Evolutionary conservation across 1,139 yeast genomes (phyloP).

Genomic region (Blastobotrys arbuscula): DNA sequence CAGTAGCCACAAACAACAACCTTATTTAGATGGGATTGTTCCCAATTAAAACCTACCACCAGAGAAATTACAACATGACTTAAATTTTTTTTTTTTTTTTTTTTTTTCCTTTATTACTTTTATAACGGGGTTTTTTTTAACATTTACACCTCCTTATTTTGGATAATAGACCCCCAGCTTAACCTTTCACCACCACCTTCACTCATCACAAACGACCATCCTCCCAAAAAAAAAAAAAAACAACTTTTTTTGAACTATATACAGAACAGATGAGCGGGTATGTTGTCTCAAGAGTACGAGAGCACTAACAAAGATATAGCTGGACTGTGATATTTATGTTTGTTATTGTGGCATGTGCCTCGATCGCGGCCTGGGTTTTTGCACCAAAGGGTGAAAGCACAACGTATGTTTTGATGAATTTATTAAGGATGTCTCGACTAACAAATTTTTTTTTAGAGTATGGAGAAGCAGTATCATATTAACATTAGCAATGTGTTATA

Average conservation of each 20-base stretch:
- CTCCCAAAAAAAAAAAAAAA: background rate
- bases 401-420: slow-evolving; percentile 31
- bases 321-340: slow-evolving; percentile 70
- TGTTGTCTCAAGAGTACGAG: background rate
- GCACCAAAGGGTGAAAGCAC: slow-evolving; percentile 53
- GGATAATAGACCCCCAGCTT: too few relatives aligned
- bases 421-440: slow-evolving; percentile 2
- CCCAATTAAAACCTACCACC: too few relatives aligned
- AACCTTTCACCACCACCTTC: too few relatives aligned
- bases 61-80: too few relatives aligned
- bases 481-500: slow-evolving; percentile 78
- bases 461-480: slow-evolving; percentile 88
- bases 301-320: slow-evolving; percentile 34
- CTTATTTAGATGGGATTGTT: too few relatives aligned
- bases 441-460: slow-evolving; percentile 42
- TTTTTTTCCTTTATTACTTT: background rate
- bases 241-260: too few relatives aligned
- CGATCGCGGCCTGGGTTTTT: slow-evolving; percentile 58
- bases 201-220: too few relatives aligned
- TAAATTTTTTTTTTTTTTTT: background rate
- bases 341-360: slow-evolving; percentile 51
- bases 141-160: background rate
- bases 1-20: too few relatives aligned
- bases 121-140: too few relatives aligned
- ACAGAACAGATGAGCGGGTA: slow-evolving; percentile 13